Evolutionary conservation across 495 filamentous ascomycete species (phyloP).

Genomic region (Opeltia flavorubescens): DNA sequence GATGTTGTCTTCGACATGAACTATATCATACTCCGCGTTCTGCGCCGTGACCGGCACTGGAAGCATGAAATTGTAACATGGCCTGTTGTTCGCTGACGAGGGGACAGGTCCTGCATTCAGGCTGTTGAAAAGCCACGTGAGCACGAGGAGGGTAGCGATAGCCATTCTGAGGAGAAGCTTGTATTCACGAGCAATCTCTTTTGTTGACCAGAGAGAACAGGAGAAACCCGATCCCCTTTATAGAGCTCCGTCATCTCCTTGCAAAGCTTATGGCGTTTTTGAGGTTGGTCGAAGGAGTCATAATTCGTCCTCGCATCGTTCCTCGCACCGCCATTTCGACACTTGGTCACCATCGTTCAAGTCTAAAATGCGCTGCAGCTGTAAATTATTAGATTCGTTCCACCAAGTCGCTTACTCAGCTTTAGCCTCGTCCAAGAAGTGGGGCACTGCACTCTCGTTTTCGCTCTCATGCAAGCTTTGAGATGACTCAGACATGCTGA

Average conservation of each 20-base stretch:
- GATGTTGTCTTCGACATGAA: slow-evolving; percentile 2
- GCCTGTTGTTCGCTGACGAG: not conserved
- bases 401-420: too few relatives aligned
- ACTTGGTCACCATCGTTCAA: not conserved
- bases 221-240: slow-evolving; percentile 1
- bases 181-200: not conserved
- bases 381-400: not conserved
- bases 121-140: not conserved
- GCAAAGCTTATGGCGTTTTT: not conserved
- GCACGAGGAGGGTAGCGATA: not conserved
- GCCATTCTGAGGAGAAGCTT: slow-evolving; percentile 1
- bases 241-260: slow-evolving; percentile 3
- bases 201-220: not conserved
- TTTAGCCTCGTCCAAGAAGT: not conserved
- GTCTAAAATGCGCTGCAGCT: not conserved
- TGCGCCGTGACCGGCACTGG: not conserved
- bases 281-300: not conserved
- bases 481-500: not conserved
- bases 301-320: slow-evolving; percentile 1
- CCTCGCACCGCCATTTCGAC: not conserved
- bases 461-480: not conserved
- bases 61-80: slow-evolving; percentile 3
- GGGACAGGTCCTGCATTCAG: slow-evolving; percentile 2
- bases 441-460: not conserved
- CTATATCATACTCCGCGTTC: slow-evolving; percentile 2